Evolutionary conservation across 768 basidiomycete genomes (phyloP), one percentile per base, ranked within the genome.

Genomic region (Paxillus ammoniavirescens): DNA sequence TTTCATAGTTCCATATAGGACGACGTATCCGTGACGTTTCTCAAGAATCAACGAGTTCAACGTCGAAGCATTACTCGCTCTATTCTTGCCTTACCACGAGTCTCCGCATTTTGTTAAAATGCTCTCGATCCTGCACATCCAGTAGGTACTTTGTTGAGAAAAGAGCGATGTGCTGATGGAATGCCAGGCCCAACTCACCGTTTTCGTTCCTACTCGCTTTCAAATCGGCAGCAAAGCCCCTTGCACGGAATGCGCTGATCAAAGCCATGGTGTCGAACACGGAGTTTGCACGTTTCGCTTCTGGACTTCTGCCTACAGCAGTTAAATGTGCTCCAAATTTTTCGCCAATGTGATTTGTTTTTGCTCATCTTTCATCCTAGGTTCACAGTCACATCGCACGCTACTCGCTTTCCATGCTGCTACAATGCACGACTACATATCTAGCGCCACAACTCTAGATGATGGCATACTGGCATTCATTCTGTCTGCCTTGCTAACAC

Each of bases 41-140:
- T 35, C 35, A 3, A 98, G 96, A 67, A 83, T 98, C 26, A 81
- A 98, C 65, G 94, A 98, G 67, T 93, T 98, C 75, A 97, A 98
- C 63, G 78, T 95, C 50, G 81, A 87, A 50, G 78, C 81, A 21
- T 65, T 94, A 26, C 77, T 98, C 6, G 72, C 85, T 8, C 75
- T 93, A 21, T 98, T 98, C 71, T 73, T 98, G 30, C 97, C 97
- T 0, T 98, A 96, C 66, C 93, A 98, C 63, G 92, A 95, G 60
- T 90, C 95, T 5, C 86, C 91, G 0, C 93, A 98, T 67, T 98
- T 98, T 69, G 81, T 88, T 8, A 96, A 97, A 61, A 91, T 98
- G 79, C 76, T 97, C 23, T 83, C 89, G 2, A 93, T 99, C 61
- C 73, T 98, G 49, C 82, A 87, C 61, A 80, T 93, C 52, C 77